These are phyloP conservation scores for Plantago major DNA, from an alignment of 257 asterid genomes.

Conservation along the genomic window DNA sequence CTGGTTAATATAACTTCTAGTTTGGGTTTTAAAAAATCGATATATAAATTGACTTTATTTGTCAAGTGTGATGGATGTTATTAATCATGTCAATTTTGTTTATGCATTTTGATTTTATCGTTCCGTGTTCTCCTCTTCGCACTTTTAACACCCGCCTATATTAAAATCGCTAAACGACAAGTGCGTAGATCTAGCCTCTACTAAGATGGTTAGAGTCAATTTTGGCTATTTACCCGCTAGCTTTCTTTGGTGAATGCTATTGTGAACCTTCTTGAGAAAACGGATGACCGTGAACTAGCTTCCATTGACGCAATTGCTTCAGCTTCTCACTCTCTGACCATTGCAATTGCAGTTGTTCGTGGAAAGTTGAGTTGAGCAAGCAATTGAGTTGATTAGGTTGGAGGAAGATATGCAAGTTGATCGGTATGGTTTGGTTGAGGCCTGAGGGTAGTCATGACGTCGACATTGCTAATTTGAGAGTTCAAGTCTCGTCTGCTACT, in stretches of 20 bases:
- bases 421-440: constrained; percentile 93
- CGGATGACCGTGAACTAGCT: constrained; percentile 68
- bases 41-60: too few relatives aligned
- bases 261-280: constrained; percentile 51
- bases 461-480: too few relatives aligned
- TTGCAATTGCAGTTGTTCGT: constrained; percentile 64
- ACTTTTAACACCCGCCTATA: too few relatives aligned
- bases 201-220: constrained; percentile 81
- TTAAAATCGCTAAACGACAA: constrained; percentile 55
- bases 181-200: constrained; percentile 71
- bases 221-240: constrained; percentile 74
- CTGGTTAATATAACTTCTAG: too few relatives aligned
- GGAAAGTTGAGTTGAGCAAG: constrained; percentile 65
- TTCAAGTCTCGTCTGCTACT: constrained; percentile 73
- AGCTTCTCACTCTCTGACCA: constrained; percentile 76
- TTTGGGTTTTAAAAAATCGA: too few relatives aligned
- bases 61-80: too few relatives aligned
- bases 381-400: constrained; percentile 77
- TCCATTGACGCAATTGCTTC: constrained; percentile 87
- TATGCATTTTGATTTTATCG: too few relatives aligned
- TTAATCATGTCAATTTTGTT: too few relatives aligned
- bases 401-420: constrained; percentile 95
- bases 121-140: too few relatives aligned
- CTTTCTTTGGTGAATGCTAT: constrained; percentile 65
- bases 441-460: constrained; percentile 99